Evolutionary conservation across 495 filamentous ascomycete genomes (phyloP).

Genomic region (Aspergillus kassunensis): DNA sequence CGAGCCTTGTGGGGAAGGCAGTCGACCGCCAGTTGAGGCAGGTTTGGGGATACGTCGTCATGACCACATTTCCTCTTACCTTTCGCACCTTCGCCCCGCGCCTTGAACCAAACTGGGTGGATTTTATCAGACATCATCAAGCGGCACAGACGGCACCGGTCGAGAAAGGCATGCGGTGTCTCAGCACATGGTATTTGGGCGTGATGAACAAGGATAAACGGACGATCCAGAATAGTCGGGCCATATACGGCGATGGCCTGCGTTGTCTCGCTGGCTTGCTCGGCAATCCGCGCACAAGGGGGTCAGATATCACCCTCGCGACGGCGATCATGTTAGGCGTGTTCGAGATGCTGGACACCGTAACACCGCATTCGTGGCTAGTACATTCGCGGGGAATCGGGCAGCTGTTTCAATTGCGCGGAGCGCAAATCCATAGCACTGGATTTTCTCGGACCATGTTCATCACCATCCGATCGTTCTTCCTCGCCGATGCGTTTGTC

Average conservation of each 20-base stretch:
- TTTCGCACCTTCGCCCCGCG: conserved; percentile 16
- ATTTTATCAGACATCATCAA: conserved; percentile 16
- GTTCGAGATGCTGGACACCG: conserved; percentile 31
- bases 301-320: conserved; percentile 22
- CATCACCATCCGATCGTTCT: conserved; percentile 27
- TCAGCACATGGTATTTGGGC: conserved; percentile 20
- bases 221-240: conserved; percentile 16
- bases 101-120: conserved; percentile 20
- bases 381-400: conserved; percentile 34
- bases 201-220: conserved; percentile 13
- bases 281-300: conserved; percentile 11
- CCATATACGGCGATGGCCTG: conserved; percentile 24
- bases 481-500: conserved; percentile 27
- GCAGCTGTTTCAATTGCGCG: conserved; percentile 26
- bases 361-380: conserved; percentile 28
- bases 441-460: conserved; percentile 30
- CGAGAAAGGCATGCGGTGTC: conserved; percentile 14
- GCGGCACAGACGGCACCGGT: conserved; percentile 2
- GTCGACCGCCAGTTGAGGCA: conserved; percentile 18
- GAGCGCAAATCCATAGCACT: conserved; percentile 20
- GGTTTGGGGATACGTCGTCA: conserved; percentile 23
- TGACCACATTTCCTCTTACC: conserved; percentile 14
- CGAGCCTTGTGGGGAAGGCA: conserved; percentile 13
- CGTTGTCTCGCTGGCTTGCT: conserved; percentile 9
- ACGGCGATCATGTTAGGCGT: conserved; percentile 28